Evolutionary conservation across 2,329 filamentous ascomycete species (phyloP), one percentile per base, ranked within the genome.

Genomic region (Hymenoscyphus infarciens): DNA sequence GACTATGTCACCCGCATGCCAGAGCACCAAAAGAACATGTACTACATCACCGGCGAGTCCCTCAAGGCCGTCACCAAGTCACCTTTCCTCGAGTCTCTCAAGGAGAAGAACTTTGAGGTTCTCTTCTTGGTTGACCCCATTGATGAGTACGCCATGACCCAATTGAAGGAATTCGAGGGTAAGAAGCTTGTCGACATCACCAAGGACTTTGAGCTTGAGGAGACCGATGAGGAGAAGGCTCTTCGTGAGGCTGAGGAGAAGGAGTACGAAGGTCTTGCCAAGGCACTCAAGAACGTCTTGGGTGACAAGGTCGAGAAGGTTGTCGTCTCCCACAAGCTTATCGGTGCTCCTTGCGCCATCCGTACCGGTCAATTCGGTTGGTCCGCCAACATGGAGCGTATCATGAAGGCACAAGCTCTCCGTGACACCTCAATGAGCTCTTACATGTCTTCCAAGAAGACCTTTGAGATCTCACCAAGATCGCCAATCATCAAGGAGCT

Each of bases 371-470:
- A 98, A 83, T 99, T 99, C 80, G 95, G 95, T 82, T 99, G 95
- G 95, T 98, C 94, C 63, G 95, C 95, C 78, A 99, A 99, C 88
- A 99, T 99, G 95, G 95, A 99, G 87, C 95, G 95, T 85, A 99
- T 99, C 88, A 99, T 99, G 95, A 99, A 99, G 90, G 95, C 95
- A 31, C 95, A 99, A 86, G 95, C 95, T 76, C 94, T 99, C 75
- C 95, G 95, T 83, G 95, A 99, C 83, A 99, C 95, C 72, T 97
- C 93, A 75, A 99, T 99, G 95, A 92, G 87, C 82, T 96, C 92
- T 74, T 99, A 99, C 91, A 99, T 99, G 95, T 96, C 92, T 71
- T 98, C 94, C 78, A 99, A 99, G 93, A 99, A 99, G 92, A 99
- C 95, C 35, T 98, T 99, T 73, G 95, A 99, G 85, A 98, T 99